These are phyloP conservation scores for Bipolaris sorokiniana DNA, from an alignment of 2,329 filamentous ascomycete genomes.

Conservation along the genomic window DNA sequence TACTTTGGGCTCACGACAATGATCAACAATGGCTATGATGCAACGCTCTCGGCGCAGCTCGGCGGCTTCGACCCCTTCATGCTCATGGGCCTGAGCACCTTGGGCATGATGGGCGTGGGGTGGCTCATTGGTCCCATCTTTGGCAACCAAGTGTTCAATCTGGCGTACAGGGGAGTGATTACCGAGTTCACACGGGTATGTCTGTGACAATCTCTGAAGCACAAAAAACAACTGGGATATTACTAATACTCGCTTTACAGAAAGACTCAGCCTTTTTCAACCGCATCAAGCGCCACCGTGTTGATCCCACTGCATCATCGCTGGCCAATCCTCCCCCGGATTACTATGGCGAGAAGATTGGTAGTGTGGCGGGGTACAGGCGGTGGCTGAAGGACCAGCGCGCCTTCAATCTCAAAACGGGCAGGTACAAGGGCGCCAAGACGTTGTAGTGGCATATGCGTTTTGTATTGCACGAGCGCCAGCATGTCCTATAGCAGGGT, in stretches of 20 bases:
- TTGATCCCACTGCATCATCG: slow-evolving; percentile 87
- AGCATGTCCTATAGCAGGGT: neutral
- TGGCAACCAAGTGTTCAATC: slow-evolving; percentile 79
- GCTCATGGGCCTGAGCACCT: slow-evolving; percentile 78
- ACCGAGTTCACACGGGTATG: slow-evolving; percentile 72
- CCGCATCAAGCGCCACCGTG: slow-evolving; percentile 87
- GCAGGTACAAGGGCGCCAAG: slow-evolving; percentile 57
- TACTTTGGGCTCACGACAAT: slow-evolving; percentile 69
- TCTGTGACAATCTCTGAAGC: slow-evolving; percentile 18
- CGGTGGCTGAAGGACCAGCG: slow-evolving; percentile 98
- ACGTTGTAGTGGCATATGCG: neutral
- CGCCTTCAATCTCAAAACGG: slow-evolving; percentile 84
- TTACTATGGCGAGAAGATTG: slow-evolving; percentile 98
- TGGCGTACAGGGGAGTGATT: slow-evolving; percentile 73
- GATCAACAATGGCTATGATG: slow-evolving; percentile 73
- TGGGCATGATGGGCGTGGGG: slow-evolving; percentile 77
- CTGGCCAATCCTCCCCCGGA: slow-evolving; percentile 93
- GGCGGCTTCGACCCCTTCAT: slow-evolving; percentile 89
- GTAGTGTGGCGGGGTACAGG: slow-evolving; percentile 86
- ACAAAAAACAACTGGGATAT: no score
- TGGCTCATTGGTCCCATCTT: slow-evolving; percentile 88
- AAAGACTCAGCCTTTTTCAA: slow-evolving; percentile 96
- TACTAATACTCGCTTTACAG: slow-evolving; percentile 57
- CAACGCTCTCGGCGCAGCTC: slow-evolving; percentile 67
- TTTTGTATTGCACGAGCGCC: neutral